Evolutionary conservation across 192 early-diverging fungal genomes (phyloP).

Genomic region (Gaertneriomyces semiglobifer): DNA sequence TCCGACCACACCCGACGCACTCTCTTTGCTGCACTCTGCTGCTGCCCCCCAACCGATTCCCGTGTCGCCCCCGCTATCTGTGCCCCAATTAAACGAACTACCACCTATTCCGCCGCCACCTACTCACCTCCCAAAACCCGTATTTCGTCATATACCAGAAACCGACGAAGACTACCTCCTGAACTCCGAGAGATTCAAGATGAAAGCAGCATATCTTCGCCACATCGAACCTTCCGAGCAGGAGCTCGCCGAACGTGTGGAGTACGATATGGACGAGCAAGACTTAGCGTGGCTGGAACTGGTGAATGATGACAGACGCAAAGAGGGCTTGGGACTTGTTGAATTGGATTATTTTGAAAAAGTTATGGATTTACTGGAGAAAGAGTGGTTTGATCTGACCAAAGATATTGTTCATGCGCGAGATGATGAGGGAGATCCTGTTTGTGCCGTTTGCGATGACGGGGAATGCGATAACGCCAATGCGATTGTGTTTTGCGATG

Average conservation of each 20-base stretch:
- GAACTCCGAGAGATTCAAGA: slow-evolving; percentile 1
- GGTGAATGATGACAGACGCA: slow-evolving; percentile 63
- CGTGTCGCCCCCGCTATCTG: background rate
- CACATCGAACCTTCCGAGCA: slow-evolving; percentile 46
- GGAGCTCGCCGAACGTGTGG: slow-evolving; percentile 55
- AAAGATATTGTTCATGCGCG: slow-evolving; percentile 76
- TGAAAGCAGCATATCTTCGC: slow-evolving; percentile 18
- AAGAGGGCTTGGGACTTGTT: slow-evolving; percentile 49
- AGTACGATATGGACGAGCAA: slow-evolving; percentile 99
- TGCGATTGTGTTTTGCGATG: slow-evolving; percentile 99
- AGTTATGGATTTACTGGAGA: slow-evolving; percentile 88
- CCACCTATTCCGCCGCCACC: slow-evolving; percentile 29
- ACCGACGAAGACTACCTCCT: background rate
- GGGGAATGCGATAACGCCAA: slow-evolving; percentile 99
- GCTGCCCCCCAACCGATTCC: background rate
- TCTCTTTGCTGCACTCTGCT: background rate
- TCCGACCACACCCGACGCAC: background rate
- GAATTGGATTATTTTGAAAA: slow-evolving; percentile 71
- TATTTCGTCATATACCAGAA: slow-evolving; percentile 11
- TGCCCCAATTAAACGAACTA: background rate
- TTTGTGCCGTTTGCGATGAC: slow-evolving; percentile 94
- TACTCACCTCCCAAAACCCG: slow-evolving; percentile 7
- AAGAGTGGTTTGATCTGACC: slow-evolving; percentile 93
- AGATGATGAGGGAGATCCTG: slow-evolving; percentile 64
- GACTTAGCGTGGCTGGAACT: slow-evolving; percentile 67